Evolutionary conservation across 257 asterid genomes (phyloP).

Genomic region (Plectranthus barbatus): DNA sequence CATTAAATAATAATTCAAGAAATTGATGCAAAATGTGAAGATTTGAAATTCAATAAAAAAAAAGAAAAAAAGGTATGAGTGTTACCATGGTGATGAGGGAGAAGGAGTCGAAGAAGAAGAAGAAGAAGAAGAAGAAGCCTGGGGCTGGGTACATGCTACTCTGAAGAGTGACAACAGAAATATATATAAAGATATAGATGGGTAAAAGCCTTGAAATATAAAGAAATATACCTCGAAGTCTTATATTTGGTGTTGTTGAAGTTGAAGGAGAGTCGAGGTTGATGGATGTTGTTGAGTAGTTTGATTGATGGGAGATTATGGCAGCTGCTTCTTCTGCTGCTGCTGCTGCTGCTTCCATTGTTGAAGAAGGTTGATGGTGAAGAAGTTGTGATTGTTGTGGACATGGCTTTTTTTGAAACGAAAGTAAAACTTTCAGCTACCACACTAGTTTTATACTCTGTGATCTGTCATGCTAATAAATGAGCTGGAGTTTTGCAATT

Average conservation of each 20-base stretch:
- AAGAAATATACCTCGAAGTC: slow-evolving; percentile 10
- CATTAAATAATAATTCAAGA: neutral
- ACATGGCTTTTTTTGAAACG: slow-evolving; percentile 18
- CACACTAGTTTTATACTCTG: no score
- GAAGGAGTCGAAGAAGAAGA: slow-evolving; percentile 10
- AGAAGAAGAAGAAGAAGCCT: slow-evolving; percentile 14
- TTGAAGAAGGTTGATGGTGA: slow-evolving; percentile 6
- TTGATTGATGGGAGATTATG: slow-evolving; percentile 1
- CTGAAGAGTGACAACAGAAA: neutral
- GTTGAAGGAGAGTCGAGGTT: slow-evolving; percentile 11
- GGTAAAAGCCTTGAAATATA: neutral
- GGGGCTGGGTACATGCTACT: neutral
- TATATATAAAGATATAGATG: no score
- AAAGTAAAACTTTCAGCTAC: no score
- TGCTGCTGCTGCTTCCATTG: neutral
- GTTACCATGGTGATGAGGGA: slow-evolving; percentile 20
- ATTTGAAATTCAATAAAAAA: no score
- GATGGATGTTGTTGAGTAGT: neutral
- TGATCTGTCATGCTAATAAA: no score
- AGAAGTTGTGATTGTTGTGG: slow-evolving; percentile 17
- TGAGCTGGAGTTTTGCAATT: no score
- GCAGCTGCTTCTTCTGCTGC: neutral
- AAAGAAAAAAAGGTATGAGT: no score
- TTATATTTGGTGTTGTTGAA: slow-evolving; percentile 10
- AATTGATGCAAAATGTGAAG: neutral